Base-by-base conservation (phyloP, 2,329 filamentous ascomycete species). In the Curvularia hawaiiensis region DNA sequence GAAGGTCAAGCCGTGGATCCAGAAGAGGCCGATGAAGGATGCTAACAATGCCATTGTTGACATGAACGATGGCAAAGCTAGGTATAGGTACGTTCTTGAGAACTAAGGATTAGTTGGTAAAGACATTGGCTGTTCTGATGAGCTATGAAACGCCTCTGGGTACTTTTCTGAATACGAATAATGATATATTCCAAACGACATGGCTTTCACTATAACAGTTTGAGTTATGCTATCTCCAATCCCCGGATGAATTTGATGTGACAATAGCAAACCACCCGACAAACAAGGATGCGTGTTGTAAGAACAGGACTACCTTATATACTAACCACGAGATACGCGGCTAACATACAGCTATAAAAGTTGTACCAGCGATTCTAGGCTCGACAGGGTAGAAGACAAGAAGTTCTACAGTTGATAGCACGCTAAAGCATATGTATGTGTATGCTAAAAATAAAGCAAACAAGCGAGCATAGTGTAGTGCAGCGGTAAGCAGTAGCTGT, bases 1-100 rank as follows among this genome's bases (percentile, higher is more conserved):
- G 75, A 79, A 81, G 39, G 76, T 89, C 48, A 80, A 84, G 75
- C 80, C 85, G 1, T 85, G 83, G 82, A 83, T 91, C 33, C 85
- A 91, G 80, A 80, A 80, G 68, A 76, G 83, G 35, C 79, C 82
- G 0, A 79, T 89, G 79, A 83, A 81, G 58, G 69, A 75, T 24
- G 74, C 71, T 1, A 88, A 88, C 69, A 69, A 83, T 68, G 81
- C 81, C 2, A 71, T 88, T 44, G 56, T 86, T 16, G 85, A 88
- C 62, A 80, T 88, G 76, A 80, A 83, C 11, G 74, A 69, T 2
- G 85, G 85, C 9, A 84, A 85, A 74, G 81, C 77, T 43, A 75
- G 79, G 61, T 82, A 80, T 61, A 69, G 80, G 47, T 72, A 70
- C 54, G 69, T 72, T 43, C 59, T 72, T 18, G 59, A 66, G 59